Base-by-base conservation (phyloP, 2,329 filamentous ascomycete species). In the Fusarium piperis region DNA sequence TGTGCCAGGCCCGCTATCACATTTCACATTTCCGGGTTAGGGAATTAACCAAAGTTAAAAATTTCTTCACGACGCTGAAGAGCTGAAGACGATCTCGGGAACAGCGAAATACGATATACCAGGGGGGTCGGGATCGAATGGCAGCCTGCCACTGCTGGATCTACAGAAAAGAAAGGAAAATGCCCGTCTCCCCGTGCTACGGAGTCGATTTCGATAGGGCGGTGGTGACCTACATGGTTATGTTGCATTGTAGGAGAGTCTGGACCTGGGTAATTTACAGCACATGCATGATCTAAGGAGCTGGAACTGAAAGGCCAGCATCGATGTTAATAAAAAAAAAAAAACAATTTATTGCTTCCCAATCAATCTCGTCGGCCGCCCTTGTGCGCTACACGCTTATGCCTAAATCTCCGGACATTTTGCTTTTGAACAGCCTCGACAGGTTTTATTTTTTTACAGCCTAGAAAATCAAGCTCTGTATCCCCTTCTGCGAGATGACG, bases 71-170 rank as follows among this genome's bases (percentile, higher is more conserved):
- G 20, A 46, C 23, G 5, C 23, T 23, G 3, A 23, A 23, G 15
- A 62, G 55, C 46, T 63, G 63, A 66, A 41, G 23, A 48, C 16
- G 30, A 55, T 69, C 44, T 69, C 44, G 41, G 56, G 38, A 28
- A 44, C 48, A 41, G 56, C 20, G 53, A 48, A 63, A 72, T 70
- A 48, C 16, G 44, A 30, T 48, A 48, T 23, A 23, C 23, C 44
- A 16, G 6, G 44, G 44, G 44, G 44, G 44, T 48, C 26, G 44
- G 44, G 44, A 48, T 46, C 15, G 41, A 28, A 70, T 67, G 23
- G 38, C 30, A 59, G 20, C 11, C 32, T 57, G 20, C 11, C 32
- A 12, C 20, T 32, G 26, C 55, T 28, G 36, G 44, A 57, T 41
- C 11, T 18, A 41, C 26, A 6, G 28, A 30, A 36, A 30, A 36